Base-by-base conservation (phyloP, 2,329 filamentous ascomycete genomes). In the Pyricularia sp. region DNA sequence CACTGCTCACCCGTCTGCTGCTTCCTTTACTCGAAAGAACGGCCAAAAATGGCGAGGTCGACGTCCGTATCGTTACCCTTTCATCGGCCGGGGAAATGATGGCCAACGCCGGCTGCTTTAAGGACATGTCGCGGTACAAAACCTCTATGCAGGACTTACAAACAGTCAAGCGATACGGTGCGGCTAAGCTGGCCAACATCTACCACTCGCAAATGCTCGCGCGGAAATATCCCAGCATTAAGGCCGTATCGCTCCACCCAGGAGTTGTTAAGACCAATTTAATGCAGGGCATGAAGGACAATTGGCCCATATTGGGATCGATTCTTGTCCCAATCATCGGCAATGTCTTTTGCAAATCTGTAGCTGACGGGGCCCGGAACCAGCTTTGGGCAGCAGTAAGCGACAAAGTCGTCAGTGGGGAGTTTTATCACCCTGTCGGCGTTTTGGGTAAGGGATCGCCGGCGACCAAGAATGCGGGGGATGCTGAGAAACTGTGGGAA, bases 131-230 rank as follows among this genome's bases (percentile, higher is more conserved):
- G 68, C 2, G 50, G 58, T 6, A 28, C 25, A 70, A 72, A 61
- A 73, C 75, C 67, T 69, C 70, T 64, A 71, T 73, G 1, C 42
- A 70, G 23, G 65, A 71, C 26, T 42, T 71, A 2, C 59, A 30
- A n/a, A 66, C 70, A 4, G 58, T 64, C 6, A 14, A 20, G 64
- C 77, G 79, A 11, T 83, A 83, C 73, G 80, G 79, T 20, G 80
- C 82, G 73, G 77, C 76, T 72, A 83, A 83, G 73, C 79, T 82
- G 10, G 81, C 78, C 69, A 83, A 83, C 69, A 75, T 83, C 30
- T 74, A 83, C 59, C 79, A 82, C 72, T 72, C 77, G 17, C 72
- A 72, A 68, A 5, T 75, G 75, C 3, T 66, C 67, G 42, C 72
- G 71, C 11, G 77, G 77, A 36, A 28, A 20, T 30, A 68, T 30